Conservation (phyloP, 1,284 basidiomycete species). For the Meira miltonrushii region DNA sequence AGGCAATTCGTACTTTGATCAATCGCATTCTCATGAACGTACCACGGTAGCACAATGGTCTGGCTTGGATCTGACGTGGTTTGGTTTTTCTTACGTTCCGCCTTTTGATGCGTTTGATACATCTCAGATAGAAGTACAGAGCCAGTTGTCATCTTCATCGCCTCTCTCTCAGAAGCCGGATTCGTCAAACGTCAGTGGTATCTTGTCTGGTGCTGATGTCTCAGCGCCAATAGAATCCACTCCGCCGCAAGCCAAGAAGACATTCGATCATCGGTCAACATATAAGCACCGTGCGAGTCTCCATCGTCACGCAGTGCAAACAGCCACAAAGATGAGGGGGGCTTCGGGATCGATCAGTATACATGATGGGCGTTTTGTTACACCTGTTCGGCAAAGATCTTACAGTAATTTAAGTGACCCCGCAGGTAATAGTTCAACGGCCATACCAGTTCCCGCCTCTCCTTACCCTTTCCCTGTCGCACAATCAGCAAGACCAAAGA, state of each 20-base stretch:
- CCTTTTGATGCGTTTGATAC: background rate
- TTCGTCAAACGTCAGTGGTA: too few species aligned
- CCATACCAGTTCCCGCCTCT: conserved; percentile 21
- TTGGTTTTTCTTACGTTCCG: conserved; percentile 8
- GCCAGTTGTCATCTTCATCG: too few species aligned
- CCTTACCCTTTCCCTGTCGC: conserved; percentile 48
- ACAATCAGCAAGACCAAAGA: conserved; percentile 9
- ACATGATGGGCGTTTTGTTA: conserved; percentile 24
- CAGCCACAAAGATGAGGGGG: conserved; percentile 9
- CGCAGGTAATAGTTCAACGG: too few species aligned
- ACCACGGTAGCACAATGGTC: conserved; percentile 1
- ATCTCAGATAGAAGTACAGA: background rate
- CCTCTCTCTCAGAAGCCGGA: too few species aligned
- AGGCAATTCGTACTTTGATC: background rate
- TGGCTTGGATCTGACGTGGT: conserved; percentile 4
- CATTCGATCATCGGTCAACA: too few species aligned
- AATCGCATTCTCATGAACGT: background rate
- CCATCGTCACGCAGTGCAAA: conserved; percentile 23
- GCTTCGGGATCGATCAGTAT: background rate
- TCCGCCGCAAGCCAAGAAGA: too few species aligned
- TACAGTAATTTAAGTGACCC: conserved; percentile 16
- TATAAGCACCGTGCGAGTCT: background rate
- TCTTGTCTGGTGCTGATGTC: too few species aligned
- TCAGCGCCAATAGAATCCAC: too few species aligned
- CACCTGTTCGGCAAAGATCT: conserved; percentile 38